Conservation (phyloP, 306 rosid species). For the Malus fusca region DNA sequence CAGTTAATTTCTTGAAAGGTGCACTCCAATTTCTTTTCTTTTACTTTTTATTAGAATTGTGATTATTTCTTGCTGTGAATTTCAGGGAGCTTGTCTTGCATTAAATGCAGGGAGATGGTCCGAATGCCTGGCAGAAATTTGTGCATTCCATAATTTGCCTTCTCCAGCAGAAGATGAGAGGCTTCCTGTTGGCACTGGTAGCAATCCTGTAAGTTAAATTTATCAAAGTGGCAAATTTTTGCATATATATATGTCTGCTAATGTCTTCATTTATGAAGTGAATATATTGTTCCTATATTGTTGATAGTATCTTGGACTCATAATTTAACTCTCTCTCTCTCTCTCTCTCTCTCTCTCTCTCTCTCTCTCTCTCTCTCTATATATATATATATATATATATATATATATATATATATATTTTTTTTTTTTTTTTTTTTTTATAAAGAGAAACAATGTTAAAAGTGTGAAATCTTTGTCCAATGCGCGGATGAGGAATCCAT, state of each 20-base stretch:
- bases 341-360: no score
- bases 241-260: slow-evolving; percentile 1
- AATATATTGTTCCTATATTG: background rate
- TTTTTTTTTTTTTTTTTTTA: background rate
- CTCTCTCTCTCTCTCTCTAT: no score
- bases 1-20: slow-evolving; percentile 4
- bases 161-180: slow-evolving; percentile 71
- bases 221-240: slow-evolving; percentile 1
- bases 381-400: no score
- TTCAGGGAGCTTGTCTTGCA: slow-evolving; percentile 87
- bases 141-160: slow-evolving; percentile 65
- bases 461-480: background rate
- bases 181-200: slow-evolving; percentile 95
- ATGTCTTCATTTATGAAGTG: background rate
- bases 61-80: slow-evolving; percentile 15
- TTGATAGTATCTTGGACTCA: background rate
- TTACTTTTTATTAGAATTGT: background rate
- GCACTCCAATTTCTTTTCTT: slow-evolving; percentile 10
- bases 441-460: background rate
- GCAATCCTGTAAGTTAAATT: slow-evolving; percentile 88
- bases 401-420: no score
- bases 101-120: slow-evolving; percentile 73
- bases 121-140: slow-evolving; percentile 55
- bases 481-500: background rate
- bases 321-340: background rate